Base-by-base conservation (phyloP, 306 rosid genomes). In the Mucuna pruriens region DNA sequence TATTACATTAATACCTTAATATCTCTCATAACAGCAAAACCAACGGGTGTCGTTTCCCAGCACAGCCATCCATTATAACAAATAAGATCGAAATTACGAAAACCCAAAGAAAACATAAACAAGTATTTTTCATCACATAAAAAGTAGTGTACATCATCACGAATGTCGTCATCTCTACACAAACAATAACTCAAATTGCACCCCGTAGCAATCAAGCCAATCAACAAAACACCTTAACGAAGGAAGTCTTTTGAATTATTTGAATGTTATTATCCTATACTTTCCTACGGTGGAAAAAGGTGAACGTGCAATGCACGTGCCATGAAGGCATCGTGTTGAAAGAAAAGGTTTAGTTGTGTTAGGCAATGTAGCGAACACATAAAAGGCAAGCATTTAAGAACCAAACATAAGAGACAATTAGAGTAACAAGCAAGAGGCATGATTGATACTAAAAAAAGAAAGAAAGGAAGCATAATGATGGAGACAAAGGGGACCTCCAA, bases 401-500 rank as follows among this genome's bases (percentile, higher is more conserved):
- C 4, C 3, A 9, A 0, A 8, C 4, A 16, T 19, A 3, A 7
- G 12, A 29, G 3, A 0, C 10, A 4, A 16, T 19, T 4, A 7
- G 12, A 29, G 3, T 7, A 62, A 82, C 4, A 6, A 11, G n/a
- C n/a, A 71, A 52, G 0, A 29, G 40, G 81, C 76, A 66, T 29
- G 64, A 42, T 72, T 26, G 20, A 29, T 29, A 5, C 1, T 61
- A 26, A 1, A 19, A 0, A 66, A 10, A 38, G n/a, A 17, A 38
- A 66, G 29, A 5, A 57, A 7, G 12, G 12, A 19, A 36, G 16
- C 7, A 46, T 2, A 16, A 52, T 7, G 6, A 5, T 22, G 49
- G 4, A 31, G 69, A 34, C 15, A 39, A 58, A 31, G 68, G 74
- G 9, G 26, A 94, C 98, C 98, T 91, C 90, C 97, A 61, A 94